Percentiles rank a stretch among this genome's conserved stretches.
Conservation (phyloP, 768 basidiomycete genomes). For the Ramaria sp. region DNA sequence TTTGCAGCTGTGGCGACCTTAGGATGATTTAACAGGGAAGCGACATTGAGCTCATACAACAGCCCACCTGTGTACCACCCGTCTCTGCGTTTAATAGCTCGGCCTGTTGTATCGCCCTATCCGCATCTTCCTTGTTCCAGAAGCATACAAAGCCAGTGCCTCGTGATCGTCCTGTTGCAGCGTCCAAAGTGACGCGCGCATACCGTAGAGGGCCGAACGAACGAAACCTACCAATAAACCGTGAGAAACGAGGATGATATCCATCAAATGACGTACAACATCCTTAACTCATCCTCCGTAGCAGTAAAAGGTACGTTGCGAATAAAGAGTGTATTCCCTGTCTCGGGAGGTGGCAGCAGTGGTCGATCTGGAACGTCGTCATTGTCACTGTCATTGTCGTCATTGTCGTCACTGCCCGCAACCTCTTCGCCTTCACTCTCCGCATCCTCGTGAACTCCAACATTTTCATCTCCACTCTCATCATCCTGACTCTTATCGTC, state of each 20-base stretch:
- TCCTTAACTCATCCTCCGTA: slow-evolving; percentile 85
- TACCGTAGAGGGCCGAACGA: slow-evolving; percentile 89
- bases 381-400: slow-evolving; percentile 9
- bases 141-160: slow-evolving; percentile 97
- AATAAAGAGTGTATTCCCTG: slow-evolving; percentile 87
- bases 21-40: background rate
- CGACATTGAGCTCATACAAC: background rate
- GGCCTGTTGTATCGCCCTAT: slow-evolving; percentile 74
- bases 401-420: slow-evolving; percentile 15
- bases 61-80: slow-evolving; percentile 14
- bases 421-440: slow-evolving; percentile 18
- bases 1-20: slow-evolving; percentile 18
- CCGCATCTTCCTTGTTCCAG: slow-evolving; percentile 88
- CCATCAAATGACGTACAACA: slow-evolving; percentile 43
- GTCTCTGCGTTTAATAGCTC: slow-evolving; percentile 60
- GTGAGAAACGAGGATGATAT: background rate
- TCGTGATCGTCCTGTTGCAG: slow-evolving; percentile 71
- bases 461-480: slow-evolving; percentile 28
- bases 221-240: slow-evolving; percentile 54
- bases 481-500: slow-evolving; percentile 18
- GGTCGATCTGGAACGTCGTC: slow-evolving; percentile 41
- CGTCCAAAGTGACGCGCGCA: slow-evolving; percentile 82
- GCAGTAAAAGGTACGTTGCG: slow-evolving; percentile 89
- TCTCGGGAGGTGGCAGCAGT: slow-evolving; percentile 70
- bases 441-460: slow-evolving; percentile 33